These are phyloP conservation scores for Colletotrichum lentis DNA, from an alignment of 2,329 filamentous ascomycete genomes.

Conservation along the genomic window DNA sequence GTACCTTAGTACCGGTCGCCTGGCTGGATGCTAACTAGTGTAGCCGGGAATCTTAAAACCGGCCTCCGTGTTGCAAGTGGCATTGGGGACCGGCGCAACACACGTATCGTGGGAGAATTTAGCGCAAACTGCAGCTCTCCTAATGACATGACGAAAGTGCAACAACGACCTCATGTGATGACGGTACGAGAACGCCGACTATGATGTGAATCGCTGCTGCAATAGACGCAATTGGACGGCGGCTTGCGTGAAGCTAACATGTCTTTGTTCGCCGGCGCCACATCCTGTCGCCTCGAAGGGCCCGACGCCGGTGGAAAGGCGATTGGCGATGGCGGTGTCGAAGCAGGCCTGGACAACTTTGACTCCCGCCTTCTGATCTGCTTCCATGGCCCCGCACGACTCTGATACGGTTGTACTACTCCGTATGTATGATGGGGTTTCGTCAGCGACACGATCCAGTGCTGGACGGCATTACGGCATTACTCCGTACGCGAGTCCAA, in stretches of 20 bases:
- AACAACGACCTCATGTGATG: not conserved
- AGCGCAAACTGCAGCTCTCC: not conserved
- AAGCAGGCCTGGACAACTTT: not conserved
- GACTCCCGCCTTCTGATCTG: not conserved
- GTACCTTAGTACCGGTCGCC: not conserved
- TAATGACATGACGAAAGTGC: not conserved
- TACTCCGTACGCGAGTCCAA: no score
- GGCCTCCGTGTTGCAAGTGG: slow-evolving; percentile 1
- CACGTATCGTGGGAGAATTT: not conserved
- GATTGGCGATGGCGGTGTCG: slow-evolving; percentile 3
- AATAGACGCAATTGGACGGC: not conserved
- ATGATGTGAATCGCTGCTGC: not conserved
- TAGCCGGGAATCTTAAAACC: slow-evolving; percentile 19
- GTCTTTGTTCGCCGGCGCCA: slow-evolving; percentile 21
- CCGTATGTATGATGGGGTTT: slow-evolving; percentile 12
- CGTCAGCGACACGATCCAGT: slow-evolving; percentile 22
- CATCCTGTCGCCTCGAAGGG: slow-evolving; percentile 12
- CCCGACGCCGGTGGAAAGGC: not conserved
- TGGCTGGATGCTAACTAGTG: slow-evolving; percentile 18
- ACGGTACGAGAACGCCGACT: slow-evolving; percentile 11
- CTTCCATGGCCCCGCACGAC: not conserved
- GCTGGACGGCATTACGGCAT: slow-evolving; percentile 28
- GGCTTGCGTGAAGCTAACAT: not conserved
- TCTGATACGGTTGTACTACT: slow-evolving; percentile 5
- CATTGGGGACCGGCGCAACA: slow-evolving; percentile 16